A percentile compares a stretch with the other conserved stretches of the same genome.
phyloP scores from a whole-genome alignment of 345 rosid genomes.

The Hibiscus trionum region DNA sequence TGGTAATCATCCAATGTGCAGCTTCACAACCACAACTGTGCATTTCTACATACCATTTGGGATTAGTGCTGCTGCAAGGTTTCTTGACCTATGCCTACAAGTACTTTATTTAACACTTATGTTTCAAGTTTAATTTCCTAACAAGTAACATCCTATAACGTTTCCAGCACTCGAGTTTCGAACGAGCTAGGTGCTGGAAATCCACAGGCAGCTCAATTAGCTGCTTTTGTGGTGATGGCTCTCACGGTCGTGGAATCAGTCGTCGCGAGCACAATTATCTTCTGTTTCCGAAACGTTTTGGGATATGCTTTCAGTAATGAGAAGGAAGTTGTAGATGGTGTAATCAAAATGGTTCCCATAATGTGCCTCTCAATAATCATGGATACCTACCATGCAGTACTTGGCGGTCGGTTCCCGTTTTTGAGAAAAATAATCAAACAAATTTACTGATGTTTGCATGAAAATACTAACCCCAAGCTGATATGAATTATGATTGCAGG shows the following conservation, averaged over 20 bases:
- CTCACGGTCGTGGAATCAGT: background rate
- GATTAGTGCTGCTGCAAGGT: background rate
- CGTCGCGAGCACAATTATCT: conserved; percentile 16
- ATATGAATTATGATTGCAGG: background rate
- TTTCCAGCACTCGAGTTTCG: background rate
- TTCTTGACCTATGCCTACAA: background rate
- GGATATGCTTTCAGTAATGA: conserved; percentile 33
- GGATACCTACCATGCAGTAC: conserved; percentile 14
- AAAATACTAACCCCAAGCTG: background rate
- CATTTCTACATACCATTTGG: background rate
- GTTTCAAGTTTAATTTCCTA: background rate
- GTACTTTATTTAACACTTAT: too few species aligned
- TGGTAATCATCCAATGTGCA: background rate
- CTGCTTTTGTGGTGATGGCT: background rate
- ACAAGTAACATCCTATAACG: background rate
- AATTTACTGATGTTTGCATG: background rate
- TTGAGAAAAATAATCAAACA: background rate
- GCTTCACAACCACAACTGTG: background rate
- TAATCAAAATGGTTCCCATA: conserved; percentile 25
- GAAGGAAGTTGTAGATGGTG: conserved; percentile 28
- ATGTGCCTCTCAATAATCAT: conserved; percentile 25
- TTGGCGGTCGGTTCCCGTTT: background rate
- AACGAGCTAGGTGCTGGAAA: background rate
- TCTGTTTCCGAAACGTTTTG: conserved; percentile 13
- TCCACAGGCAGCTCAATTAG: background rate